Conservation (phyloP, 2,329 filamentous ascomycete genomes). For the Lasiodiplodia gonubiensis region DNA sequence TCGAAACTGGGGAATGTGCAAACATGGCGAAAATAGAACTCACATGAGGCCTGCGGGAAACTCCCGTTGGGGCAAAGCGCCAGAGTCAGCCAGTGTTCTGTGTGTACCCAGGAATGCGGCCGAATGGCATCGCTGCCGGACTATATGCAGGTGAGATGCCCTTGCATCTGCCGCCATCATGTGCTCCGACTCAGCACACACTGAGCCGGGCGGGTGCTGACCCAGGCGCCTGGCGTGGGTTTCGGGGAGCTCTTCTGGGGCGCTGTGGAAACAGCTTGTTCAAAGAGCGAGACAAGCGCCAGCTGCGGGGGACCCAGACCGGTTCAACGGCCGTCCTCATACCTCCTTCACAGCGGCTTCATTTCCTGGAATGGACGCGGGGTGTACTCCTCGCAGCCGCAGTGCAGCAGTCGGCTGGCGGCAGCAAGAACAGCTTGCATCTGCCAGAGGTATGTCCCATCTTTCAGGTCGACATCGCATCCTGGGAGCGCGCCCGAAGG, state of each 20-base stretch:
- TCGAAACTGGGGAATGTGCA: background rate
- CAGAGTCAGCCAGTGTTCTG: background rate
- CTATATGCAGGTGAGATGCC: constrained; percentile 21
- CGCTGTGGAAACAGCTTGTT: background rate
- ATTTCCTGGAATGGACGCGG: background rate
- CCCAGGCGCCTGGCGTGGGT: background rate
- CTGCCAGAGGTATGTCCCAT: constrained; percentile 57
- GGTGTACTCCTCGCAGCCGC: background rate
- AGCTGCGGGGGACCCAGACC: background rate
- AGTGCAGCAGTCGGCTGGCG: background rate
- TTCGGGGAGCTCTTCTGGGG: background rate
- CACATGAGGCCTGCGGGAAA: constrained; percentile 28
- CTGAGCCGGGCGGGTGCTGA: constrained; percentile 2
- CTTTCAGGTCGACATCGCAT: constrained; percentile 72
- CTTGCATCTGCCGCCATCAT: constrained; percentile 20
- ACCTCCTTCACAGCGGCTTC: background rate
- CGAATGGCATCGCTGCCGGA: constrained; percentile 10
- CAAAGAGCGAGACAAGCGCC: background rate
- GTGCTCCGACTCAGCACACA: constrained; percentile 9
- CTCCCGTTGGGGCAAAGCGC: background rate
- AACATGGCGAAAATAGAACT: constrained; percentile 14
- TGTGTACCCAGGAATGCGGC: constrained; percentile 6
- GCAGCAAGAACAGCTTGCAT: background rate
- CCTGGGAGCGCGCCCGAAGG: constrained; percentile 64
- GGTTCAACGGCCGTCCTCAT: background rate